A percentile compares a stretch with the other conserved stretches of the same genome.
These are phyloP conservation scores for Persicaria tinctoria DNA, from an alignment of 148 eudicot genomes.

Conservation along the genomic window DNA sequence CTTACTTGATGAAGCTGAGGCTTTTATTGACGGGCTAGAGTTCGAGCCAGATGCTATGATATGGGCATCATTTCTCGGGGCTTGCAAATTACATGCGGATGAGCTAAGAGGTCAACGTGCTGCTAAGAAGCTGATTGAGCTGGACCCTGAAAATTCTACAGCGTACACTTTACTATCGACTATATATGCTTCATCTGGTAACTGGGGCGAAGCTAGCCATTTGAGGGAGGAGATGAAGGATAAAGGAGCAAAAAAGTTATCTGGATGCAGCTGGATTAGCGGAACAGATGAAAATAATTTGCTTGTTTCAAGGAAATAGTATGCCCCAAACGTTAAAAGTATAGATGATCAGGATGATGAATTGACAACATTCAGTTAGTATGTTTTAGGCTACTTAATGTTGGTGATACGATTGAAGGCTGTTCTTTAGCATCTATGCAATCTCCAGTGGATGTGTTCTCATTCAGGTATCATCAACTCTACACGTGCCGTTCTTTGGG, in stretches of 20 bases:
- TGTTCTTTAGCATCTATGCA: neutral
- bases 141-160: slow-evolving; percentile 74
- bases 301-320: neutral
- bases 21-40: slow-evolving; percentile 43
- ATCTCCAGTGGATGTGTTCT: neutral
- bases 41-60: slow-evolving; percentile 70
- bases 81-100: slow-evolving; percentile 84
- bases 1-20: slow-evolving; percentile 65
- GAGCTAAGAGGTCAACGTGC: slow-evolving; percentile 66
- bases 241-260: slow-evolving; percentile 52
- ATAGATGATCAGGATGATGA: neutral
- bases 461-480: neutral
- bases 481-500: neutral
- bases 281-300: slow-evolving; percentile 17
- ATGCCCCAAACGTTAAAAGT: neutral
- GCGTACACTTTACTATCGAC: slow-evolving; percentile 65
- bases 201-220: slow-evolving; percentile 62
- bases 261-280: slow-evolving; percentile 74
- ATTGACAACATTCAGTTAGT: neutral
- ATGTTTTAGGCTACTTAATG: neutral
- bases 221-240: slow-evolving; percentile 68
- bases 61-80: slow-evolving; percentile 72
- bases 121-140: slow-evolving; percentile 61
- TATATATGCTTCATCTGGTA: slow-evolving; percentile 76
- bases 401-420: neutral